phyloP scores from a whole-genome alignment of 2,329 filamentous ascomycete genomes.

The Aspergillus sp. region DNA sequence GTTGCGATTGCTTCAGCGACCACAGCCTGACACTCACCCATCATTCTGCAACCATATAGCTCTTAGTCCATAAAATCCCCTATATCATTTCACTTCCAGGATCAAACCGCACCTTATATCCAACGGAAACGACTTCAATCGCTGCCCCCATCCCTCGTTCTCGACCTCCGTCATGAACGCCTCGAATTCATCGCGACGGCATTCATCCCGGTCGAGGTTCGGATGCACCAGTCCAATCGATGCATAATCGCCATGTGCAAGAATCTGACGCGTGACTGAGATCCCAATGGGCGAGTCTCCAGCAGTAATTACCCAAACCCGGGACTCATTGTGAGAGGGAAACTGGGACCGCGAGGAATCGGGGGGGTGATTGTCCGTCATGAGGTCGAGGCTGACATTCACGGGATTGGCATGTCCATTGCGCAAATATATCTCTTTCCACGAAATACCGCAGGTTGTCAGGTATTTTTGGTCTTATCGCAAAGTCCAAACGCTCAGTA shows the following conservation, averaged over 20 bases:
- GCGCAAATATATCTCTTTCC: conserved; percentile 8
- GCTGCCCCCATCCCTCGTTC: conserved; percentile 69
- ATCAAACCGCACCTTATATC: conserved; percentile 43
- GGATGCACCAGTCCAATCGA: conserved; percentile 71
- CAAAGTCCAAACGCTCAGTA: neutral
- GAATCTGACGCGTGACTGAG: conserved; percentile 68
- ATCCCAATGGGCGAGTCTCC: conserved; percentile 78
- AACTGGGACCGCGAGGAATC: conserved; percentile 41
- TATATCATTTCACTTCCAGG: neutral
- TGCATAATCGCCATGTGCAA: conserved; percentile 87
- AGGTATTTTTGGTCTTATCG: neutral
- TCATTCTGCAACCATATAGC: conserved; percentile 35
- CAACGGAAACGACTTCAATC: conserved; percentile 56
- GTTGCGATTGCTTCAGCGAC: conserved; percentile 76
- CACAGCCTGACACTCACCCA: conserved; percentile 70
- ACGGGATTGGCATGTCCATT: conserved; percentile 20
- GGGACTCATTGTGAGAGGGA: conserved; percentile 57
- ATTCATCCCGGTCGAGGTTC: conserved; percentile 66
- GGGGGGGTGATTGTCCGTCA: conserved; percentile 29
- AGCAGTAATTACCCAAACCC: conserved; percentile 88
- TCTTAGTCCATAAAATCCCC: neutral
- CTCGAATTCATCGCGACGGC: conserved; percentile 69
- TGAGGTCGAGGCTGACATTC: conserved; percentile 19
- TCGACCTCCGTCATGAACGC: conserved; percentile 59
- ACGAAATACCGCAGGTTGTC: neutral